phyloP scores from a whole-genome alignment of 768 basidiomycete genomes.

The Rhizopogon vinicolor region DNA sequence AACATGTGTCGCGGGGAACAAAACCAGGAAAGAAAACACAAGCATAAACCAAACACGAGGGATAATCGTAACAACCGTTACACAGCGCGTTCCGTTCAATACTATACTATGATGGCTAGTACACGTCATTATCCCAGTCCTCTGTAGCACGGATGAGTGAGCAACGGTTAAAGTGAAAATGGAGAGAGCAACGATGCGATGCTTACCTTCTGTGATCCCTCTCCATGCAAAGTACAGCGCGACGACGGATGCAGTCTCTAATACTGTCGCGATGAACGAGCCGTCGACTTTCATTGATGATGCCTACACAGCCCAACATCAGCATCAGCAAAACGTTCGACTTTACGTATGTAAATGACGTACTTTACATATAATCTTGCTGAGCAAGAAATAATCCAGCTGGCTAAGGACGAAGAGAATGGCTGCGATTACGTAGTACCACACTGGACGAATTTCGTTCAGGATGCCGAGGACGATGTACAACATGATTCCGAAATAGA shows the following conservation, averaged over 20 bases:
- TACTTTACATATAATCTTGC: constrained; percentile 68
- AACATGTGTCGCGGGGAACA: constrained; percentile 5
- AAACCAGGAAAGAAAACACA: constrained; percentile 3
- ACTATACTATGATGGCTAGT: constrained; percentile 34
- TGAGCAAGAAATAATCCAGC: constrained; percentile 79
- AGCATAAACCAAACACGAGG: not conserved
- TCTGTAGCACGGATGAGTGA: constrained; percentile 22
- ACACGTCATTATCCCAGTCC: constrained; percentile 48
- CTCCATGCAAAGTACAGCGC: constrained; percentile 77
- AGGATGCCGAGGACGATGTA: constrained; percentile 76
- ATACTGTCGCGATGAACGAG: constrained; percentile 78
- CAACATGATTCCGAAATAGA: constrained; percentile 73
- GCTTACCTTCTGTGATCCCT: constrained; percentile 80
- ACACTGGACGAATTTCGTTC: constrained; percentile 74
- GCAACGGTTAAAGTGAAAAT: not conserved
- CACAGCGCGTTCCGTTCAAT: constrained; percentile 5
- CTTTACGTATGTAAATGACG: constrained; percentile 23
- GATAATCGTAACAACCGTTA: not conserved
- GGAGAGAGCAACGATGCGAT: not conserved
- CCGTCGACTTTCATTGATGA: constrained; percentile 75
- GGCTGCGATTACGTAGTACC: constrained; percentile 72
- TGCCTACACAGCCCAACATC: constrained; percentile 33
- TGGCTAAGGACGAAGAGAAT: constrained; percentile 76
- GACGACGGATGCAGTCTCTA: constrained; percentile 73
- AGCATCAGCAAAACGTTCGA: constrained; percentile 14